Evolutionary conservation across 2,329 filamentous ascomycete genomes (phyloP).

Genomic region (Penicillium sp.): DNA sequence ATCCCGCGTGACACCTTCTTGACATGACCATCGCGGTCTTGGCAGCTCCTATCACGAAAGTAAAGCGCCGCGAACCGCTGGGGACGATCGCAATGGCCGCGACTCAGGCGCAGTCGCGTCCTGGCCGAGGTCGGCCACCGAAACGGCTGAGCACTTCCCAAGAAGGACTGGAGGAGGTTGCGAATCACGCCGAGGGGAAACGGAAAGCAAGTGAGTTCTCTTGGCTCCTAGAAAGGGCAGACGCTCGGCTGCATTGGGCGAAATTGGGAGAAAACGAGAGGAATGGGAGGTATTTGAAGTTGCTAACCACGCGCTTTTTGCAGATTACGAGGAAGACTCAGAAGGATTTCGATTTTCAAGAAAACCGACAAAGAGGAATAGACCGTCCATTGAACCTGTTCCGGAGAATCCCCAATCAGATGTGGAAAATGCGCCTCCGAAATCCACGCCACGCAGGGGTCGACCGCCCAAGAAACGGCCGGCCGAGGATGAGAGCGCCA

Average conservation of each 20-base stretch:
- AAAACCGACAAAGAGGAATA: constrained; percentile 64
- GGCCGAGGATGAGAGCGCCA: constrained; percentile 19
- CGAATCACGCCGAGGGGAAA: constrained; percentile 32
- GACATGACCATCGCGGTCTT: constrained; percentile 43
- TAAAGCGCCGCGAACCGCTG: constrained; percentile 40
- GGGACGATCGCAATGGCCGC: constrained; percentile 39
- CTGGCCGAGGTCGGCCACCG: constrained; percentile 28
- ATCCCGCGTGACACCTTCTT: constrained; percentile 28
- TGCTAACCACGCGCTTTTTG: constrained; percentile 7
- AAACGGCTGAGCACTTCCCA: constrained; percentile 40
- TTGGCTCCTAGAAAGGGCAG: not conserved
- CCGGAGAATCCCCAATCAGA: constrained; percentile 38
- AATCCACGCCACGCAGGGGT: constrained; percentile 36
- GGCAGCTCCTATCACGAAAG: constrained; percentile 34
- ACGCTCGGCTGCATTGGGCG: not conserved
- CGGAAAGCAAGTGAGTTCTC: constrained; percentile 46
- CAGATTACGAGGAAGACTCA: constrained; percentile 68
- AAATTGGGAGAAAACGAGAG: no score
- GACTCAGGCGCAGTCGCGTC: constrained; percentile 39
- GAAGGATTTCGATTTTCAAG: constrained; percentile 76
- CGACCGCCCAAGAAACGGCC: constrained; percentile 46
- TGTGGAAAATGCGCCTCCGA: constrained; percentile 36
- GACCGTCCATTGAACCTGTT: constrained; percentile 42
- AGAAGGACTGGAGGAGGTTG: constrained; percentile 25
- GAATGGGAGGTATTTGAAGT: not conserved